Evolutionary conservation across 345 rosid genomes (phyloP), one percentile per base, ranked within the genome.

Genomic region (Hirschfeldia incana): DNA sequence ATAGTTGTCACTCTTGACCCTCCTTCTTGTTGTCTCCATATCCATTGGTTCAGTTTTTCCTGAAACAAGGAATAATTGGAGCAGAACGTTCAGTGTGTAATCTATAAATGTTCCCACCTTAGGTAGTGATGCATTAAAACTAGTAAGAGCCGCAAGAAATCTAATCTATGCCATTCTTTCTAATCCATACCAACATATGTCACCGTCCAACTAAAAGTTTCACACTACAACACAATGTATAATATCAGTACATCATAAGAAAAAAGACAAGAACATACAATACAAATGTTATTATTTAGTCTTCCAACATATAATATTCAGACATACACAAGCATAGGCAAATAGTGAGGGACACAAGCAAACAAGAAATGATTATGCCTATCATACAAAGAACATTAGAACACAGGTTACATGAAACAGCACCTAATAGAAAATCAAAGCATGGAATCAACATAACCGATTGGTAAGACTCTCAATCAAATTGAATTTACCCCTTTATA

Each of bases 41-140:
- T 89, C 95, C 97, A 93, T 63, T 93, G 98, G 81, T 88, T 84
- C 77, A 93, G 87, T 74, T 93, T 93, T 82, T 93, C 98, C 98
- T 93, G 80, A 80, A 81, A 73, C 73, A 5, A 2, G 42, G 64
- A 58, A 11, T 16, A 75, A 51, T 51, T 13, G 13, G 16, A 65
- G 5, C 44, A 65, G 2, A 17, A 55, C 53, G 33, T 6, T 37
- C 3, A 42, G 21, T 62, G 28, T 61, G 42, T 28, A 39, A 17
- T 12, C 5, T 28, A 26, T 28, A 21, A 53, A 53, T 2, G 21
- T 53, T 32, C 37, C 3, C 6, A 13, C 12, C 51, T 44, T 44
- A 44, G 6, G 53, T 46, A 46, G 15, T 10, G 37, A 2, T 27
- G 27, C 49, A 66, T 39, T 34, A 64, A 49, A 70, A 77, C 65